Evolutionary conservation across 345 rosid species (phyloP).

Genomic region (Pugionium dolabratum): DNA sequence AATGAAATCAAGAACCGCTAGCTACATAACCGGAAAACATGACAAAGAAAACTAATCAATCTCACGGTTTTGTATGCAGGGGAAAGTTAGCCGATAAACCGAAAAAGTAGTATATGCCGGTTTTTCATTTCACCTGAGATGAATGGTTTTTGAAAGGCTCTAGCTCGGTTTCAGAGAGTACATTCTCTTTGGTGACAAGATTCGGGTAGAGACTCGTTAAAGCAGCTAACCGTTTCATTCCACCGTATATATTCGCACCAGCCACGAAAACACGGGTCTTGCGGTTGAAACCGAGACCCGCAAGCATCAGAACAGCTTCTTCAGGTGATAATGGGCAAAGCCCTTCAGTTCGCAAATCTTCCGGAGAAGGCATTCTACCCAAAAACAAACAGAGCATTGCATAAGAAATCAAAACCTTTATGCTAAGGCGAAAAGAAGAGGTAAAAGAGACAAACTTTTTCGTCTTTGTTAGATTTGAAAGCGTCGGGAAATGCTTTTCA

Average conservation of each 20-base stretch:
- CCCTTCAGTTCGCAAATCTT: constrained; percentile 74
- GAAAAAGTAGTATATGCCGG: background rate
- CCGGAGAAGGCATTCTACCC: constrained; percentile 76
- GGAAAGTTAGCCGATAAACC: background rate
- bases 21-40: constrained; percentile 45
- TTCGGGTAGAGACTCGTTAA: constrained; percentile 81
- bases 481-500: constrained; percentile 81
- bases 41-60: background rate
- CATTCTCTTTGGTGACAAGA: constrained; percentile 84
- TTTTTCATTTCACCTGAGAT: constrained; percentile 64
- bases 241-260: constrained; percentile 88
- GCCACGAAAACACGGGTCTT: constrained; percentile 80
- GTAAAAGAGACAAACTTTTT: constrained; percentile 47
- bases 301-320: constrained; percentile 92
- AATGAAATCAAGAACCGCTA: constrained; percentile 93
- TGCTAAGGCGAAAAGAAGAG: background rate
- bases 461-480: constrained; percentile 60
- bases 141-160: constrained; percentile 83
- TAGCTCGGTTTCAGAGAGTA: constrained; percentile 74
- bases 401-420: background rate
- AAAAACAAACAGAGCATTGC: background rate
- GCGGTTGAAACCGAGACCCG: constrained; percentile 87
- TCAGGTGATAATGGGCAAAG: constrained; percentile 92
- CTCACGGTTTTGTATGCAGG: background rate
- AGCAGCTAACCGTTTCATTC: constrained; percentile 61